Evolutionary conservation across 2,329 filamentous ascomycete species (phyloP).

Genomic region (Stachybotrys chartarum): DNA sequence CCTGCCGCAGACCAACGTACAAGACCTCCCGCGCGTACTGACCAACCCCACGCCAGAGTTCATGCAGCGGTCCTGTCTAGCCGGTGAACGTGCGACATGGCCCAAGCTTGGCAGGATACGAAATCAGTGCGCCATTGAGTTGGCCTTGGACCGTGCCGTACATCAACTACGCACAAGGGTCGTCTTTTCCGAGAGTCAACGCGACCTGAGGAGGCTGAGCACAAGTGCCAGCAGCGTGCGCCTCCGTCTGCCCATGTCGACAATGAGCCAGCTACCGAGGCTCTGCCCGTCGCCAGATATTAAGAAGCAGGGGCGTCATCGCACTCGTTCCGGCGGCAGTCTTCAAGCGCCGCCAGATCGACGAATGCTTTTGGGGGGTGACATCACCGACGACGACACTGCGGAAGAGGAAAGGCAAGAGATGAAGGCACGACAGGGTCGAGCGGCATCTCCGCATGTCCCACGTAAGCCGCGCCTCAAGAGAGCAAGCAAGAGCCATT

Average conservation of each 20-base stretch:
- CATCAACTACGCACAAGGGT: constrained; percentile 60
- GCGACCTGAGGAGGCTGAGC: constrained; percentile 45
- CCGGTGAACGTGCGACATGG: constrained; percentile 85
- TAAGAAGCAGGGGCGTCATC: constrained; percentile 23
- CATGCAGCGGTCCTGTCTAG: constrained; percentile 70
- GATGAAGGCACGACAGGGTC: constrained; percentile 25
- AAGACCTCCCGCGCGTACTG: constrained; percentile 69
- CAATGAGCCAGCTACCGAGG: constrained; percentile 8
- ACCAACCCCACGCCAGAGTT: constrained; percentile 82
- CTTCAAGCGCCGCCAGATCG: constrained; percentile 31
- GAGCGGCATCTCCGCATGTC: constrained; percentile 14
- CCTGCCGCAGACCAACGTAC: constrained; percentile 67
- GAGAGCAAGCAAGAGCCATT: constrained; percentile 30
- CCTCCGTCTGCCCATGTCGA: constrained; percentile 10
- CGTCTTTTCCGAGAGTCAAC: constrained; percentile 60
- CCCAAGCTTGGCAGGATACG: constrained; percentile 78
- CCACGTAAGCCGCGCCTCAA: constrained; percentile 34
- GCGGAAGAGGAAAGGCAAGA: constrained; percentile 37
- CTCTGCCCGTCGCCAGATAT: constrained; percentile 12
- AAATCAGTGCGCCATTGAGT: constrained; percentile 82
- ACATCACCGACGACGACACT: constrained; percentile 35
- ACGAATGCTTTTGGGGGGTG: constrained; percentile 28
- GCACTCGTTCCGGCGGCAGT: constrained; percentile 44
- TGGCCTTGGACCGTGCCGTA: constrained; percentile 73
- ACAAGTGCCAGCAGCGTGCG: constrained; percentile 19